Evolutionary conservation across 2,329 filamentous ascomycete species (phyloP), one percentile per base, ranked within the genome.

Genomic region (Drechslerella dactyloides): DNA sequence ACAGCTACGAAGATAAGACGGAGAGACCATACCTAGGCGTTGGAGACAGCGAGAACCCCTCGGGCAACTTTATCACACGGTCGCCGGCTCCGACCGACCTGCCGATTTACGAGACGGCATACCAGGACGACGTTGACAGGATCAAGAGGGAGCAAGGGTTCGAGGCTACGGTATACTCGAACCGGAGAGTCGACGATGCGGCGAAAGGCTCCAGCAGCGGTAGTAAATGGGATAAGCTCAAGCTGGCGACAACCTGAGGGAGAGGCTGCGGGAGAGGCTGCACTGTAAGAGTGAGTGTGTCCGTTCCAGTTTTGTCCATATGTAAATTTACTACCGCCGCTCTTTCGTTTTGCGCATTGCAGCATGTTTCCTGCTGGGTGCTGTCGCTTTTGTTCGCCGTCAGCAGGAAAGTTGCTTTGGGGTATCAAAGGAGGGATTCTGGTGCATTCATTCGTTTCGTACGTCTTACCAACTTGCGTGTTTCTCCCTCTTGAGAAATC

Each of bases 101-200:
- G 76, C 88, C 94, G 77, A 89, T 97, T 66, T 97, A 96, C 79
- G 91, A 96, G 78, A 86, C 85, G 0, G 93, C 93, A 0, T 97
- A 96, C 78, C 87, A 90, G 77, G 86, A 90, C 72, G 91, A 97
- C 80, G 85, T 94, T 27, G 85, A 89, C 68, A 85, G 88, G 15
- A 93, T 97, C 76, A 80, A 85, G 30, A 79, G 81, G 74, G 77
- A 80, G 73, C 77, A 82, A 75, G 81, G 82, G 64, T 79, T 80
- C 24, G 77, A 78, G 35, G 82, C 87, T 0, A 87, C 83, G 17
- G 82, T 90, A 15, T 89, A 88, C 57, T 72, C 68, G n/a, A 72
- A 72, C 40, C 60, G 68, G 7, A 55, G 68, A 27, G 68, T 72
- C 13, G 68, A 72, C 21, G 68, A 65, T 33, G 54, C 55, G 37